Conservation (phyloP, 2,329 filamentous ascomycete species). For the Penicillium sp. region DNA sequence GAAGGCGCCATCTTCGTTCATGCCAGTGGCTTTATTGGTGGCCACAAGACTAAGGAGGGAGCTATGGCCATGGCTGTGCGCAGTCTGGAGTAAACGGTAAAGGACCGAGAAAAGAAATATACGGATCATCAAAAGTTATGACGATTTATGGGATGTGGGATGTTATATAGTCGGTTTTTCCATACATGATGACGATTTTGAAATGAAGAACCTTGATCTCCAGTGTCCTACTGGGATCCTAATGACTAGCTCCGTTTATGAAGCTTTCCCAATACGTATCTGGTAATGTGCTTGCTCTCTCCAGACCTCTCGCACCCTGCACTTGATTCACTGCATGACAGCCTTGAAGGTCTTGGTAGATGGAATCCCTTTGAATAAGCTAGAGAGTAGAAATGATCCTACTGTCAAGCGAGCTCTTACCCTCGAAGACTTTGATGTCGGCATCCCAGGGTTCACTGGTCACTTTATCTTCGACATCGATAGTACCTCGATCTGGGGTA, state of each 20-base stretch:
- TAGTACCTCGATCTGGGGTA: not conserved
- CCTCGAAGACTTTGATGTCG: not conserved
- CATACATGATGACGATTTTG: constrained; percentile 8
- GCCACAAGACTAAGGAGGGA: constrained; percentile 88
- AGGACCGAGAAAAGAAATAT: not conserved
- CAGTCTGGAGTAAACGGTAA: constrained; percentile 37
- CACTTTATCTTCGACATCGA: not conserved
- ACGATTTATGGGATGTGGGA: not conserved
- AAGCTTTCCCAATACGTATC: not conserved
- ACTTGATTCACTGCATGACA: not conserved
- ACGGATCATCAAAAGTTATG: constrained; percentile 7
- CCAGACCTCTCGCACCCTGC: not conserved
- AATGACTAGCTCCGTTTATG: not conserved
- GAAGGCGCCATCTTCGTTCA: constrained; percentile 85
- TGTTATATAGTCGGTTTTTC: not conserved
- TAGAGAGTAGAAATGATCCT: not conserved
- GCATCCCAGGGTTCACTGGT: not conserved
- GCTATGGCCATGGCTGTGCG: constrained; percentile 76
- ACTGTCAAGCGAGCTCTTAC: not conserved
- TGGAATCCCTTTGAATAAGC: not conserved
- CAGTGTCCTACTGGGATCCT: not conserved
- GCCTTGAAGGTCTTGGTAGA: not conserved
- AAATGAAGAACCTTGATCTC: constrained; percentile 2
- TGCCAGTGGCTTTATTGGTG: constrained; percentile 92
- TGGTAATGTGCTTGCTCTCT: not conserved